A percentile compares a stretch with the other conserved stretches of the same genome.
Conservation (phyloP, 2,329 filamentous ascomycete genomes). For the Herpotrichia juniperi region DNA sequence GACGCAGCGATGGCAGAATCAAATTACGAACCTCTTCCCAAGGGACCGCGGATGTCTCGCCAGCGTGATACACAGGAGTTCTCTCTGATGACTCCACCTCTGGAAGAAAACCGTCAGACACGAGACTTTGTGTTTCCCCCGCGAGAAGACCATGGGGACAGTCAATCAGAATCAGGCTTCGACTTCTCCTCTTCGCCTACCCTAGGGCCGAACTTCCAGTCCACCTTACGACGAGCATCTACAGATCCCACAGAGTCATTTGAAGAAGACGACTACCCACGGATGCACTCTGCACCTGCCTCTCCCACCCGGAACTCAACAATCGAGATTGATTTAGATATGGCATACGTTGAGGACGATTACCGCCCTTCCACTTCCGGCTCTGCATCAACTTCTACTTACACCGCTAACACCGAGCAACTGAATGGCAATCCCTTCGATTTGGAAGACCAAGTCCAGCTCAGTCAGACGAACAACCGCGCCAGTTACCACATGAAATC, state of each 20-base stretch:
- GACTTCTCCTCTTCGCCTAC: slow-evolving; percentile 33
- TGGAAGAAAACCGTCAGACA: slow-evolving; percentile 36
- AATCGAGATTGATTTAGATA: slow-evolving; percentile 53
- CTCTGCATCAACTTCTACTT: slow-evolving; percentile 43
- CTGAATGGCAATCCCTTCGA: slow-evolving; percentile 57
- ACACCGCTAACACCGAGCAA: slow-evolving; percentile 43
- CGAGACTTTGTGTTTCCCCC: slow-evolving; percentile 44
- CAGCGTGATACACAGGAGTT: slow-evolving; percentile 43
- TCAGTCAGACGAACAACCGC: slow-evolving; percentile 45
- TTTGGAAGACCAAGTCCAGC: slow-evolving; percentile 52
- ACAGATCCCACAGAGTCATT: slow-evolving; percentile 50
- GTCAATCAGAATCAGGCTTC: slow-evolving; percentile 17
- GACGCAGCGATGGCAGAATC: slow-evolving; percentile 51
- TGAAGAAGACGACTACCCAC: slow-evolving; percentile 45
- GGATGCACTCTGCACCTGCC: slow-evolving; percentile 37
- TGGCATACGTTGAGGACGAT: slow-evolving; percentile 45
- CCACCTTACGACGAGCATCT: slow-evolving; percentile 47
- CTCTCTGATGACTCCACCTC: slow-evolving; percentile 22
- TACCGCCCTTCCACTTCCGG: slow-evolving; percentile 52
- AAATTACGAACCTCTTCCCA: slow-evolving; percentile 37
- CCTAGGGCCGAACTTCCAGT: slow-evolving; percentile 44
- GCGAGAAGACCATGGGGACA: slow-evolving; percentile 24
- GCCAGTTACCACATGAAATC: slow-evolving; percentile 48
- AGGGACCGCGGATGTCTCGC: slow-evolving; percentile 30
- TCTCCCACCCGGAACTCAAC: slow-evolving; percentile 50